Conservation (phyloP, 1,284 basidiomycete species). For the Jaminaea rosea region DNA sequence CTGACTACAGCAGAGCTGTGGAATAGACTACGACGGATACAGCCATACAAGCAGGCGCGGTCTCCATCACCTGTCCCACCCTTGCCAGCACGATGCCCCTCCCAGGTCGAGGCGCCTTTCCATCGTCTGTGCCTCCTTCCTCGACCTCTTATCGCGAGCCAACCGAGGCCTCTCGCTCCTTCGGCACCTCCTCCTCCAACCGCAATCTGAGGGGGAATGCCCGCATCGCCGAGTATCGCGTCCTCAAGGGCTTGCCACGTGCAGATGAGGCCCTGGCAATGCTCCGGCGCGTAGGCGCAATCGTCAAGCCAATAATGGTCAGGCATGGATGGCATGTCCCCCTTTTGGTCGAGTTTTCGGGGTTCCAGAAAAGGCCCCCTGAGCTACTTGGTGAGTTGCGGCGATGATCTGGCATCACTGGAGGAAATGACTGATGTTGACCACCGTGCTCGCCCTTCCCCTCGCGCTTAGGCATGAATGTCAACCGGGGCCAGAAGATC, state of each 20-base stretch:
- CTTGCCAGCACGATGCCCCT: too few relatives aligned
- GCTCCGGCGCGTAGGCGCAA: slow-evolving; percentile 13
- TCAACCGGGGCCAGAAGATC: slow-evolving; percentile 24
- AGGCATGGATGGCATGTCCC: slow-evolving; percentile 12
- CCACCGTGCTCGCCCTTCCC: slow-evolving; percentile 4
- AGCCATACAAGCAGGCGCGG: too few relatives aligned
- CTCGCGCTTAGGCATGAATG: slow-evolving; percentile 31
- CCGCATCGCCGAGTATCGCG: slow-evolving; percentile 15
- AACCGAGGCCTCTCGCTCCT: too few relatives aligned
- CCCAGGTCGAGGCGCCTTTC: too few relatives aligned
- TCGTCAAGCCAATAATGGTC: slow-evolving; percentile 19
- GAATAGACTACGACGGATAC: too few relatives aligned
- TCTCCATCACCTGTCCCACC: too few relatives aligned
- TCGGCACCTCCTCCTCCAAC: too few relatives aligned
- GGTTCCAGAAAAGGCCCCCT: neutral
- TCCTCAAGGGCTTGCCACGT: slow-evolving; percentile 6
- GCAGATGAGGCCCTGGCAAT: slow-evolving; percentile 14
- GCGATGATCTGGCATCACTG: neutral
- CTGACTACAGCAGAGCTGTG: too few relatives aligned
- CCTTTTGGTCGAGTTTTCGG: neutral
- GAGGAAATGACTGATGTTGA: neutral
- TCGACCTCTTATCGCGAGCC: too few relatives aligned
- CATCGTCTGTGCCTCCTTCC: too few relatives aligned
- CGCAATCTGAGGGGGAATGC: neutral
- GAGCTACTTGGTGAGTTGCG: too few relatives aligned